Percentiles rank a stretch among this genome's conserved stretches.
These are phyloP conservation scores for Microbotryomycetes sp. DNA, from an alignment of 1,284 basidiomycete species.

Conservation along the genomic window DNA sequence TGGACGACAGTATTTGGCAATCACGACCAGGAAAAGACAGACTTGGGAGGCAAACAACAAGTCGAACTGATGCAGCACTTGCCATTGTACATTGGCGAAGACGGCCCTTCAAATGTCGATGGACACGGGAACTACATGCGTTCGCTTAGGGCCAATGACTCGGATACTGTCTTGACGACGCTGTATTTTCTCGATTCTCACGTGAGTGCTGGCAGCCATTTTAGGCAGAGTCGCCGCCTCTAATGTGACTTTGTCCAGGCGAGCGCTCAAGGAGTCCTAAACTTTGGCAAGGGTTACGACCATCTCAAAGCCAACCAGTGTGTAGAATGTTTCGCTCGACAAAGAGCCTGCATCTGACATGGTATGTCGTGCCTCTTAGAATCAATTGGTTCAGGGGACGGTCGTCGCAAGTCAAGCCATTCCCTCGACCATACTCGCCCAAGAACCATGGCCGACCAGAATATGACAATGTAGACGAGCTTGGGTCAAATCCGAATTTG, in stretches of 20 bases:
- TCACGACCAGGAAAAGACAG: slow-evolving; percentile 67
- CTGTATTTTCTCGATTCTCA: slow-evolving; percentile 92
- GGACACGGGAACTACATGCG: slow-evolving; percentile 70
- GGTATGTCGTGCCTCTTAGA: no score
- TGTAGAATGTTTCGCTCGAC: no score
- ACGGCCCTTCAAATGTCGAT: slow-evolving; percentile 71
- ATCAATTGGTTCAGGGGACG: slow-evolving; percentile 31
- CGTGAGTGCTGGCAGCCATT: slow-evolving; percentile 35
- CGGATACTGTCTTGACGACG: slow-evolving; percentile 63
- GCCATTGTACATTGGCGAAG: slow-evolving; percentile 73
- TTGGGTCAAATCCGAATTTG: not conserved
- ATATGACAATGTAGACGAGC: not conserved
- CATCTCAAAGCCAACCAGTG: slow-evolving; percentile 26
- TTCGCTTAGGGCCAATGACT: slow-evolving; percentile 18
- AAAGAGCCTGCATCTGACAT: no score
- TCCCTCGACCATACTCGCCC: slow-evolving; percentile 19
- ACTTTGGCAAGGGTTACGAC: slow-evolving; percentile 23
- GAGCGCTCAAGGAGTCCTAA: slow-evolving; percentile 17
- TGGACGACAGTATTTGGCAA: slow-evolving; percentile 89
- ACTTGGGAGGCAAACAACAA: slow-evolving; percentile 45
- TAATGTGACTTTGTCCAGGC: not conserved
- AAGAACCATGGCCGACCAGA: not conserved
- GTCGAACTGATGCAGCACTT: slow-evolving; percentile 64
- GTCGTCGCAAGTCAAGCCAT: slow-evolving; percentile 20
- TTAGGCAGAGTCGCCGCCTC: not conserved